phyloP scores from a whole-genome alignment of 2,329 filamentous ascomycete species.

The Knufia fluminis region DNA sequence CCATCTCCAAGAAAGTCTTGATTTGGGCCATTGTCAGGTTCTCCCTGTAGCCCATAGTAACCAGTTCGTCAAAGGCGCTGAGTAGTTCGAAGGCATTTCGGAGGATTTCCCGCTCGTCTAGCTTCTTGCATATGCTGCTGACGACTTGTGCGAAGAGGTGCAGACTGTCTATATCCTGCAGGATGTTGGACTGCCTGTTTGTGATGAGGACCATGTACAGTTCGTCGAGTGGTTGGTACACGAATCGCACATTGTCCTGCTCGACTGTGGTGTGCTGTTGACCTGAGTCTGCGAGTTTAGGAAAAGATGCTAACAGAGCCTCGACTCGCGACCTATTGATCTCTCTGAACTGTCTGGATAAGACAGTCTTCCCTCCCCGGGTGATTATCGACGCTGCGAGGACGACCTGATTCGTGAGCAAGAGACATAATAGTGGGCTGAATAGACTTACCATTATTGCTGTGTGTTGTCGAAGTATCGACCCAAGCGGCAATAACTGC shows the following conservation, averaged over 20 bases:
- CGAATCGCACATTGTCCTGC: conserved; percentile 98
- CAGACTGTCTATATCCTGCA: conserved; percentile 97
- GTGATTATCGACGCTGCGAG: conserved; percentile 98
- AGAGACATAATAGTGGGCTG: background rate
- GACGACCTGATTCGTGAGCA: conserved; percentile 55
- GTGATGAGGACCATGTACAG: conserved; percentile 99
- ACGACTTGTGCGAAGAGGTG: conserved; percentile 98
- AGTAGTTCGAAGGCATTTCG: conserved; percentile 93
- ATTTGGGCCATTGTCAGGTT: conserved; percentile 95
- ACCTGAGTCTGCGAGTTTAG: conserved; percentile 89
- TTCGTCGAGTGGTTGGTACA: conserved; percentile 97
- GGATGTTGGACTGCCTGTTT: conserved; percentile 97
- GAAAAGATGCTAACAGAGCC: conserved; percentile 90
- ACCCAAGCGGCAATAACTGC: too few relatives aligned
- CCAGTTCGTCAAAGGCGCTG: conserved; percentile 93
- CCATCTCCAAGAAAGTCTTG: conserved; percentile 99
- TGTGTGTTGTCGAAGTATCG: background rate
- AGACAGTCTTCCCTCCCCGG: conserved; percentile 92
- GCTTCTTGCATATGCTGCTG: conserved; percentile 85
- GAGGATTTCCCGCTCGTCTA: conserved; percentile 92
- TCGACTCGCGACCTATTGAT: conserved; percentile 96
- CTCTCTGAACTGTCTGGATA: conserved; percentile 95
- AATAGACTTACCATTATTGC: background rate
- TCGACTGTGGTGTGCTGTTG: conserved; percentile 98
- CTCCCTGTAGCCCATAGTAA: conserved; percentile 90